phyloP scores from a whole-genome alignment of 768 basidiomycete species.

The Tulasnella sp. region DNA sequence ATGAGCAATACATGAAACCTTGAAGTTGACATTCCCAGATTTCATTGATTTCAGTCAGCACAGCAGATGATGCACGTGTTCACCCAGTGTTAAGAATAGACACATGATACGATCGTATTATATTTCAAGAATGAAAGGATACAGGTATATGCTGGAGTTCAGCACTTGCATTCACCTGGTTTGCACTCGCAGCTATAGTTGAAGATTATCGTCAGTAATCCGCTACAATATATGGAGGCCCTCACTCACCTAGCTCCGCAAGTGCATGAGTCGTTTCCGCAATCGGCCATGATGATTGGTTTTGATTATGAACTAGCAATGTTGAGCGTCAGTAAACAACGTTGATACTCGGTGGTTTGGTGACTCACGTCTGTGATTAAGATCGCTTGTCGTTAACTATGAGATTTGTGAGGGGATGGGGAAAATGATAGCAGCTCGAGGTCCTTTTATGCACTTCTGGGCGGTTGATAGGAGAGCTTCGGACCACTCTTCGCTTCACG shows the following conservation, averaged over 20 bases:
- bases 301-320: background rate
- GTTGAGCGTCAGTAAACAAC: too few relatives aligned
- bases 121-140: background rate
- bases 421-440: background rate
- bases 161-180: slow-evolving; percentile 30
- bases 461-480: background rate
- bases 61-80: too few relatives aligned
- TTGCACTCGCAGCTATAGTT: slow-evolving; percentile 43
- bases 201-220: background rate
- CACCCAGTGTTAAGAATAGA: too few relatives aligned
- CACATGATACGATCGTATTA: background rate
- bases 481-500: background rate
- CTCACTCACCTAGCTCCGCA: slow-evolving; percentile 37
- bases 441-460: background rate
- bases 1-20: too few relatives aligned
- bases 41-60: too few relatives aligned
- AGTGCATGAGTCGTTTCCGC: slow-evolving; percentile 37
- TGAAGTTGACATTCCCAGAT: too few relatives aligned
- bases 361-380: too few relatives aligned
- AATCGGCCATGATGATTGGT: slow-evolving; percentile 30
- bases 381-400: background rate
- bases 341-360: too few relatives aligned
- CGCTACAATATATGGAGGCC: background rate
- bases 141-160: background rate
- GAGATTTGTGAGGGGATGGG: background rate